Evolutionary conservation across 371 early-diverging fungal genomes (phyloP).

Genomic region (Dichotomocladium elegans): DNA sequence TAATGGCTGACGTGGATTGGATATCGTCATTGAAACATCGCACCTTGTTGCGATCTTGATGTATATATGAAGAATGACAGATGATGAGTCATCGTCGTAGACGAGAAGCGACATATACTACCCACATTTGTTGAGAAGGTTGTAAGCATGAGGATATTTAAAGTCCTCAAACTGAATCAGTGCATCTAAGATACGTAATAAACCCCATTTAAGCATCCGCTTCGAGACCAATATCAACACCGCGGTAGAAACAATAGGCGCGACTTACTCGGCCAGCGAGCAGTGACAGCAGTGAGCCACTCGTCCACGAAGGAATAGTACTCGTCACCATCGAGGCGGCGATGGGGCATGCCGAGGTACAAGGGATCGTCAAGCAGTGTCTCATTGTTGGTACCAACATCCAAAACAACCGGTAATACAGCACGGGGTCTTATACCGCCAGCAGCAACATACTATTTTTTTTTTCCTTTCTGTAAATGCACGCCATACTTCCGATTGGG

Average conservation of each 20-base stretch:
- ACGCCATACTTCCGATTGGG: not conserved
- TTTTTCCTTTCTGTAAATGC: not conserved
- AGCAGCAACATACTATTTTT: slow-evolving; percentile 54
- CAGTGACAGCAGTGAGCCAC: slow-evolving; percentile 58
- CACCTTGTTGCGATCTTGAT: slow-evolving; percentile 46
- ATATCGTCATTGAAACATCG: slow-evolving; percentile 73
- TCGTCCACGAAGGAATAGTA: slow-evolving; percentile 66
- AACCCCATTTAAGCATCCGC: no score
- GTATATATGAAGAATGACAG: not conserved
- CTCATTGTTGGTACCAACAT: slow-evolving; percentile 66
- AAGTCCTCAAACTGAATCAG: slow-evolving; percentile 59
- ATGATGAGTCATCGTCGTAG: not conserved
- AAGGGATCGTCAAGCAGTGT: slow-evolving; percentile 54
- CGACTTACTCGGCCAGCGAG: slow-evolving; percentile 62
- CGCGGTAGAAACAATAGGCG: no score
- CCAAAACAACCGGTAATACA: slow-evolving; percentile 62
- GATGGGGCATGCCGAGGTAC: slow-evolving; percentile 65
- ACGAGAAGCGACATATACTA: no score
- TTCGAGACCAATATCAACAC: no score
- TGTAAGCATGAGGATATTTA: slow-evolving; percentile 54
- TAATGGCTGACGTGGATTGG: slow-evolving; percentile 61
- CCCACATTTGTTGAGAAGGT: slow-evolving; percentile 56
- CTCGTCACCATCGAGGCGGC: slow-evolving; percentile 55
- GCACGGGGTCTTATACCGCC: slow-evolving; percentile 64
- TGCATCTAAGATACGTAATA: slow-evolving; percentile 23